phyloP scores from a whole-genome alignment of 2,329 filamentous ascomycete genomes.

The Claviceps pazoutovae region DNA sequence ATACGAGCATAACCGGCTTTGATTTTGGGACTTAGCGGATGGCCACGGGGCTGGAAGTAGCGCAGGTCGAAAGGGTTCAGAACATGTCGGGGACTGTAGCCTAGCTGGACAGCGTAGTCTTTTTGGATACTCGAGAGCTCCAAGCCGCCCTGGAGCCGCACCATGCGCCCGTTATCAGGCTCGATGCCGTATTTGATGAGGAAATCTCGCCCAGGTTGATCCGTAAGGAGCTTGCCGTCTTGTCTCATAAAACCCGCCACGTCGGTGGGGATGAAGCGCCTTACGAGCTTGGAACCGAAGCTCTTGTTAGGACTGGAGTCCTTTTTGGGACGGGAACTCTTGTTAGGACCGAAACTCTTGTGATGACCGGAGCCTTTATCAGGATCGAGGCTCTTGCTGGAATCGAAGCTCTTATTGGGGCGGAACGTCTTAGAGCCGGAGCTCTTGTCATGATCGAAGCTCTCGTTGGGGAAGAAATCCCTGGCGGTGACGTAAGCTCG shows the following conservation, averaged over 20 bases:
- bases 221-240: slow-evolving; percentile 16
- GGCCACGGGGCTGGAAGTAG: slow-evolving; percentile 19
- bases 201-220: slow-evolving; percentile 15
- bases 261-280: slow-evolving; percentile 11
- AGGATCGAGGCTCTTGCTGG: neutral
- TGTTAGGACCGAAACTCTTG: too few species aligned
- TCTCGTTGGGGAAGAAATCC: neutral
- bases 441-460: neutral
- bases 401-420: neutral
- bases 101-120: slow-evolving; percentile 13
- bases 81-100: slow-evolving; percentile 16
- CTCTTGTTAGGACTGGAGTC: neutral
- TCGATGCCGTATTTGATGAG: slow-evolving; percentile 13
- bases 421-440: neutral
- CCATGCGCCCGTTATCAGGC: slow-evolving; percentile 12
- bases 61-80: slow-evolving; percentile 19
- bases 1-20: slow-evolving; percentile 16
- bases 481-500: neutral
- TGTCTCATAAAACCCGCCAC: slow-evolving; percentile 10
- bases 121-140: slow-evolving; percentile 7
- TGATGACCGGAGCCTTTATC: neutral
- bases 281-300: slow-evolving; percentile 2
- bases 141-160: slow-evolving; percentile 2
- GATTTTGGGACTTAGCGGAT: slow-evolving; percentile 16
- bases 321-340: neutral